phyloP scores from a whole-genome alignment of 257 asterid genomes.

The Datura wrightii region DNA sequence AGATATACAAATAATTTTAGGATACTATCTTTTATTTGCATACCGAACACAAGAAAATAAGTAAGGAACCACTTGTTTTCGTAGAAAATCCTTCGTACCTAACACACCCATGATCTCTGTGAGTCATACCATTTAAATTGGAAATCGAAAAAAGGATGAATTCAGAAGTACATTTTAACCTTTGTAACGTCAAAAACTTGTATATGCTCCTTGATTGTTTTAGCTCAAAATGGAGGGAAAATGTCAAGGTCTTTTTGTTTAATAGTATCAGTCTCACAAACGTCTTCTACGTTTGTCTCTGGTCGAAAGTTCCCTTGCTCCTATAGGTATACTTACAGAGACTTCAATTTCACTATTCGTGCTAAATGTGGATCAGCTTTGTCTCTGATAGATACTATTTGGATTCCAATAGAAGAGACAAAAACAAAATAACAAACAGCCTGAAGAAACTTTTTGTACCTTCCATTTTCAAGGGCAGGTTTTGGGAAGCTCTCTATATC shows the following conservation, averaged over 20 bases:
- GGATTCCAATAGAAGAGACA: slow-evolving; percentile 26
- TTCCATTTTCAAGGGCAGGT: slow-evolving; percentile 66
- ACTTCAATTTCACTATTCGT: background rate
- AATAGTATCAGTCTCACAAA: slow-evolving; percentile 15
- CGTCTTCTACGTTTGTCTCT: background rate
- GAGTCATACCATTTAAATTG: slow-evolving; percentile 15
- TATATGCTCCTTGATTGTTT: slow-evolving; percentile 11
- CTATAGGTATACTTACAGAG: slow-evolving; percentile 7
- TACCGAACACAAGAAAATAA: no score
- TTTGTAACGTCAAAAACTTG: slow-evolving; percentile 1
- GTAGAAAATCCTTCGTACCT: no score
- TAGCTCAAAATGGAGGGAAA: slow-evolving; percentile 22
- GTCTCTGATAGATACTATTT: slow-evolving; percentile 7
- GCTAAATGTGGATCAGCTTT: slow-evolving; percentile 15
- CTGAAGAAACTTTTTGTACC: slow-evolving; percentile 52
- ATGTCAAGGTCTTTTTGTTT: background rate
- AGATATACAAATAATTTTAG: no score
- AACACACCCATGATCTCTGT: background rate
- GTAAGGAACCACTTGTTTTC: no score
- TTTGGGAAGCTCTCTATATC: slow-evolving; percentile 66
- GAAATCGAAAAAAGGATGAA: background rate
- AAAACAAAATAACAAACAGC: slow-evolving; percentile 13
- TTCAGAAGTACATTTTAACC: slow-evolving; percentile 1
- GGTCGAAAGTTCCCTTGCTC: slow-evolving; percentile 12
- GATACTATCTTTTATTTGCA: no score